Evolutionary conservation across 2,329 filamentous ascomycete genomes (phyloP).

Genomic region (Trichoderma asperellum): DNA sequence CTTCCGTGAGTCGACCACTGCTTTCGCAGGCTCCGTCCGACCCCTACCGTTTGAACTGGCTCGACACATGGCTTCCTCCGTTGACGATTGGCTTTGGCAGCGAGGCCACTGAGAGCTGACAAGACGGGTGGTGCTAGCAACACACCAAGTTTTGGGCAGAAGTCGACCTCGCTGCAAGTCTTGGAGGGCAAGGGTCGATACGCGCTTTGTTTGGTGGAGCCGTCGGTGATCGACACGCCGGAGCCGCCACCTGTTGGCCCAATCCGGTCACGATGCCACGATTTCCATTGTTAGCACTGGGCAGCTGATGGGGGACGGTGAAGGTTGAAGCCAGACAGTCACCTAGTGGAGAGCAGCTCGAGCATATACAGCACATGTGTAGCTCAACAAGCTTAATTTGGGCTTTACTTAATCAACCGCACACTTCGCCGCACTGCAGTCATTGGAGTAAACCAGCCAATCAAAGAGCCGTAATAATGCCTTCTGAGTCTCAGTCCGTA

Average conservation of each 20-base stretch:
- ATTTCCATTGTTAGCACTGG: neutral
- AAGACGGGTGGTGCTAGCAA: neutral
- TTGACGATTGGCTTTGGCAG: neutral
- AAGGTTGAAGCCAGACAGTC: neutral
- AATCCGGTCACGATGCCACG: conserved; percentile 28
- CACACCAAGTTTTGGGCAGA: conserved; percentile 11
- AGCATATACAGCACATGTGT: neutral
- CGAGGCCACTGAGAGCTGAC: conserved; percentile 19
- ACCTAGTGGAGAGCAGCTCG: neutral
- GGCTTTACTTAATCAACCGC: neutral
- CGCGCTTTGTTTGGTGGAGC: conserved; percentile 27
- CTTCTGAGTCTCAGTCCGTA: neutral
- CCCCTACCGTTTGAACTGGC: neutral
- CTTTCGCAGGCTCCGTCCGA: neutral
- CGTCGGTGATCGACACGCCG: conserved; percentile 23
- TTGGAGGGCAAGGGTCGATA: conserved; percentile 16
- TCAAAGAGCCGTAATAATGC: neutral
- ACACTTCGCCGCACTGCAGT: neutral
- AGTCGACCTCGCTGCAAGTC: conserved; percentile 10
- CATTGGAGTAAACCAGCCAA: neutral
- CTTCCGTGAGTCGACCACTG: neutral
- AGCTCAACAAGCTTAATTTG: neutral
- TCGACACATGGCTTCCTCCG: neutral
- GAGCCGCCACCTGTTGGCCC: conserved; percentile 23
- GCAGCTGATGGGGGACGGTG: conserved; percentile 24